A percentile compares a stretch with the other conserved stretches of the same genome.
phyloP scores from a whole-genome alignment of 1,284 basidiomycete genomes.

The Papiliotrema fonsecae region DNA sequence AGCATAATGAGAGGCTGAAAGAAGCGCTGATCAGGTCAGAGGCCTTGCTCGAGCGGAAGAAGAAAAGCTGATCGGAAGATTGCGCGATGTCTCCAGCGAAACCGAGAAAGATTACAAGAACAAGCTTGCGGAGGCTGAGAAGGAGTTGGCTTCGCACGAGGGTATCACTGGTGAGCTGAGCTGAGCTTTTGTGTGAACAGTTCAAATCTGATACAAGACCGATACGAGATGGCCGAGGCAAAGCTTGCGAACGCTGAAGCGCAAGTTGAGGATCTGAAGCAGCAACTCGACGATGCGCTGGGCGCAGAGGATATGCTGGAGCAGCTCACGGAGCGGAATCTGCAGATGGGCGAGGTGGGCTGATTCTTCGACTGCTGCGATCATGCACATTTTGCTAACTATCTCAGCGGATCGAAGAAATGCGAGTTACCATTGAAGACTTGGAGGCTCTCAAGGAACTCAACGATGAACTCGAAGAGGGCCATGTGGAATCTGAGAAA shows the following conservation, averaged over 20 bases:
- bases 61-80: constrained; percentile 48
- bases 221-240: constrained; percentile 71
- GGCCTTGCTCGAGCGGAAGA: background rate
- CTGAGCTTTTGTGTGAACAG: constrained; percentile 3
- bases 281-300: constrained; percentile 90
- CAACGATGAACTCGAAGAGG: constrained; percentile 95
- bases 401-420: constrained; percentile 86
- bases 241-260: constrained; percentile 79
- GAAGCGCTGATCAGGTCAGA: constrained; percentile 79
- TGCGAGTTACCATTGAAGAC: constrained; percentile 91
- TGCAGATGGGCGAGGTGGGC: constrained; percentile 76
- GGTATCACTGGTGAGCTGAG: constrained; percentile 38
- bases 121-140: constrained; percentile 82
- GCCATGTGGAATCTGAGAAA: constrained; percentile 90
- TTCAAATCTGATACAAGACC: constrained; percentile 52
- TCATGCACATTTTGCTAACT: no score
- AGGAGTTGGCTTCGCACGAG: constrained; percentile 59
- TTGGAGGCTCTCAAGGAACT: constrained; percentile 93
- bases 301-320: constrained; percentile 96
- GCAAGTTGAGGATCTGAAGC: constrained; percentile 89
- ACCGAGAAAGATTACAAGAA: constrained; percentile 77
- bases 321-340: constrained; percentile 88
- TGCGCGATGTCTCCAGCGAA: constrained; percentile 83
- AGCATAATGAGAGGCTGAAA: constrained; percentile 91
- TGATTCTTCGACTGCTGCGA: background rate